Evolutionary conservation across 192 early-diverging fungal genomes (phyloP).

Genomic region (Spinellus fusiger): DNA sequence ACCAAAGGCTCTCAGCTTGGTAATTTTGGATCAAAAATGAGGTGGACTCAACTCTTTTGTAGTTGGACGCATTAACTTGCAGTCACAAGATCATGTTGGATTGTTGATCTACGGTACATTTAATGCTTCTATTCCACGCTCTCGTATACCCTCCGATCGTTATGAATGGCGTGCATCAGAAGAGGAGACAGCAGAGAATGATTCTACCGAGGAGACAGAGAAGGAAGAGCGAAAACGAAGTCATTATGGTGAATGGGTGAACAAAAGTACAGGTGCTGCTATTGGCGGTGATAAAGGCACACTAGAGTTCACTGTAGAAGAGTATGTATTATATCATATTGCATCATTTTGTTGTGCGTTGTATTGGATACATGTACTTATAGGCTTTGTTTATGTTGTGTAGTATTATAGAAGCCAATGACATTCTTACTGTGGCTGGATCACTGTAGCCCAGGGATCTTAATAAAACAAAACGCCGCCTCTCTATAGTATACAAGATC

Average conservation of each 20-base stretch:
- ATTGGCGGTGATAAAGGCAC: constrained; percentile 57
- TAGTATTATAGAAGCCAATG: constrained; percentile 75
- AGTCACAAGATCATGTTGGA: constrained; percentile 92
- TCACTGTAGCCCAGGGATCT: constrained; percentile 40
- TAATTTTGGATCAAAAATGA: constrained; percentile 25
- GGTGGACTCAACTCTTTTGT: background rate
- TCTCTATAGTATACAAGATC: background rate
- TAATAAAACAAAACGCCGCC: background rate
- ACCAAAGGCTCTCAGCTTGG: constrained; percentile 52
- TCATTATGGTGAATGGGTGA: constrained; percentile 66
- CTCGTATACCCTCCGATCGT: constrained; percentile 65
- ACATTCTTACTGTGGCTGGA: constrained; percentile 78
- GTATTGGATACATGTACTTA: constrained; percentile 1
- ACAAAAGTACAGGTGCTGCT: constrained; percentile 55
- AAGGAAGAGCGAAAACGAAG: constrained; percentile 11
- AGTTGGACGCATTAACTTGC: constrained; percentile 85
- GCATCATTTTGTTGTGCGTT: no score
- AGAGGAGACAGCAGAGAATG: constrained; percentile 9
- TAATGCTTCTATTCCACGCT: constrained; percentile 90
- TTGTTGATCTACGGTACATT: constrained; percentile 89
- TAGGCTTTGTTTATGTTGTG: constrained; percentile 3
- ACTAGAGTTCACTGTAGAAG: constrained; percentile 65
- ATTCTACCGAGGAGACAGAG: background rate
- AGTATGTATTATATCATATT: constrained; percentile 43
- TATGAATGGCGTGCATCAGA: constrained; percentile 66